These are phyloP conservation scores for Lentithecium fluviatile DNA, from an alignment of 495 filamentous ascomycete genomes.

Conservation along the genomic window DNA sequence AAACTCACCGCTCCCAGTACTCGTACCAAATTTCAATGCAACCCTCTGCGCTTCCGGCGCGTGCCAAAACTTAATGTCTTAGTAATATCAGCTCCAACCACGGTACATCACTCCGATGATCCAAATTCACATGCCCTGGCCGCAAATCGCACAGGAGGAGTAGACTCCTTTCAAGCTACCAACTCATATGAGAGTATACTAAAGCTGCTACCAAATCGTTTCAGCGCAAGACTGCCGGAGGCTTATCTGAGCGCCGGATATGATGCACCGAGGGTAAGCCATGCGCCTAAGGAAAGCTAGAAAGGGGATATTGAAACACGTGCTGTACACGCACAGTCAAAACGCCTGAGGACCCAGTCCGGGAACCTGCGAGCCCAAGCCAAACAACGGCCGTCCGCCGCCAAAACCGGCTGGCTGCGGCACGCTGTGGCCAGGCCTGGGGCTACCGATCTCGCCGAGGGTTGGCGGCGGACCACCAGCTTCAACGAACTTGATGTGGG, in stretches of 20 bases:
- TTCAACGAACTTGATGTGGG: constrained; percentile 31
- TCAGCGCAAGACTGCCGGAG: not conserved
- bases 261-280: not conserved
- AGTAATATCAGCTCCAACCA: too few species aligned
- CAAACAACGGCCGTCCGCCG: constrained; percentile 33
- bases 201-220: not conserved
- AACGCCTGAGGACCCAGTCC: constrained; percentile 26
- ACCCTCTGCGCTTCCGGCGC: too few species aligned
- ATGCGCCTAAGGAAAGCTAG: not conserved
- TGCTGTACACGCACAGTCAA: not conserved
- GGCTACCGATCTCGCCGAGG: constrained; percentile 47
- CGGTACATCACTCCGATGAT: too few species aligned
- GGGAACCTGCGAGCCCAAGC: constrained; percentile 24
- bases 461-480: constrained; percentile 18
- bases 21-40: too few species aligned
- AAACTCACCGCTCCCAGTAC: too few species aligned
- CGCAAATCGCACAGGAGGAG: too few species aligned
- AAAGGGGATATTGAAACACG: constrained; percentile 13
- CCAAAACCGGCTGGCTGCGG: constrained; percentile 33
- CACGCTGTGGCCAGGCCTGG: constrained; percentile 40
- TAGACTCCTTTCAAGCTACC: too few species aligned
- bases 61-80: too few species aligned
- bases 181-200: too few species aligned
- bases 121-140: too few species aligned
- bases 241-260: not conserved